Percentiles rank a stretch among this genome's conserved stretches.
Conservation (phyloP, 2,329 filamentous ascomycete genomes). For the Talaromyces amestolkiae region DNA sequence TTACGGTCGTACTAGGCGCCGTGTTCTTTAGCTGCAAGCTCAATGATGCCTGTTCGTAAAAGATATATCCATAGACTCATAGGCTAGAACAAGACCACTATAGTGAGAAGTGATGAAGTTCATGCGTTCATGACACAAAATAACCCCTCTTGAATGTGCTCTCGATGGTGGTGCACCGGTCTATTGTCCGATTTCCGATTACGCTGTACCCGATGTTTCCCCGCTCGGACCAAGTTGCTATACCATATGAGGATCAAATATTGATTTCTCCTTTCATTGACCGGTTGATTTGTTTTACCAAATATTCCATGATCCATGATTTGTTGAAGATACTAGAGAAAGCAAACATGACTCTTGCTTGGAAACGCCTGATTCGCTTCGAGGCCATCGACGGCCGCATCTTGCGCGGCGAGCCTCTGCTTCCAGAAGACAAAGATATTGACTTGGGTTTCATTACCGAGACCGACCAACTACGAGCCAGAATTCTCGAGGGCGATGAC, state of each 20-base stretch:
- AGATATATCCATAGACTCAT: too few species aligned
- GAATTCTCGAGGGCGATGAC: slow-evolving; percentile 52
- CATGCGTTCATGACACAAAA: not conserved
- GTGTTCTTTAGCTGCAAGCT: too few species aligned
- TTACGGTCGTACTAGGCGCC: too few species aligned
- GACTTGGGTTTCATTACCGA: slow-evolving; percentile 52
- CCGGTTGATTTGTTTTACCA: not conserved
- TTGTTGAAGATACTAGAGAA: not conserved
- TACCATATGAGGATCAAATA: not conserved
- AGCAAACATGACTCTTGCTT: not conserved
- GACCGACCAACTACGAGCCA: slow-evolving; percentile 51
- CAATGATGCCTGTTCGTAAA: too few species aligned
- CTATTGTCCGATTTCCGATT: not conserved
- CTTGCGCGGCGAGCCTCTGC: slow-evolving; percentile 54
- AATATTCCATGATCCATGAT: not conserved
- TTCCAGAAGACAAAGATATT: slow-evolving; percentile 31
- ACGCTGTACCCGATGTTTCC: not conserved
- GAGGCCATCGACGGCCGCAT: slow-evolving; percentile 28
- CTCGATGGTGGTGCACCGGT: not conserved
- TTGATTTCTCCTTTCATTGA: not conserved
- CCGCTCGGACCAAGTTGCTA: not conserved
- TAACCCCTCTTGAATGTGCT: not conserved
- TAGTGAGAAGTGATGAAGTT: too few species aligned
- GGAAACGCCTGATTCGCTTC: slow-evolving; percentile 12
- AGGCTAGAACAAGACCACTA: not conserved